Conservation (phyloP, 495 filamentous ascomycete species). For the Trichoderma erinaceum region DNA sequence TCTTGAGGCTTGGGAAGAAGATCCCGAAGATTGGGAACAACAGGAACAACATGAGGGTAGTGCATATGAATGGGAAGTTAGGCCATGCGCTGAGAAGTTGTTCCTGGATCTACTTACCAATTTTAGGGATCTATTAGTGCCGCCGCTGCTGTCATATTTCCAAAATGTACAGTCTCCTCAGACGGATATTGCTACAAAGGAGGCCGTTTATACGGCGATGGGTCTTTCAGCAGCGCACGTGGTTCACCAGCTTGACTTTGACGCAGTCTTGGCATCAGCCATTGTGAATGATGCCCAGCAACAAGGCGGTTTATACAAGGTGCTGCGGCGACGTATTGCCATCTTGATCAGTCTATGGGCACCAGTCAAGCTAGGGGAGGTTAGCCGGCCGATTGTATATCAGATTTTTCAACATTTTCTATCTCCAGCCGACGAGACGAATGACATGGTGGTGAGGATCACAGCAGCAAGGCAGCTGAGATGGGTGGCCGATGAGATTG, state of each 20-base stretch:
- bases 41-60: conserved; percentile 72
- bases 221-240: conserved; percentile 78
- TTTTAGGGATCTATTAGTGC: conserved; percentile 69
- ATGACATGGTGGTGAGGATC: conserved; percentile 87
- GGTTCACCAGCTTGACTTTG: conserved; percentile 66
- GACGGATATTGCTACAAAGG: conserved; percentile 73
- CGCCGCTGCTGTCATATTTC: conserved; percentile 74
- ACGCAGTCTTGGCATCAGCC: conserved; percentile 64
- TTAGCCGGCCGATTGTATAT: conserved; percentile 68
- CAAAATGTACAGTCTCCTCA: conserved; percentile 59
- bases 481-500: conserved; percentile 70
- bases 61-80: conserved; percentile 80
- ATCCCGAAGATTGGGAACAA: conserved; percentile 88
- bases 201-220: conserved; percentile 88
- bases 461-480: conserved; percentile 83
- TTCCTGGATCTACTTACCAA: conserved; percentile 87
- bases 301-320: conserved; percentile 66
- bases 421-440: conserved; percentile 64
- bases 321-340: conserved; percentile 81
- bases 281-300: conserved; percentile 75
- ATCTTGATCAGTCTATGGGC: conserved; percentile 90
- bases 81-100: conserved; percentile 86
- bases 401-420: conserved; percentile 87
- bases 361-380: conserved; percentile 57
- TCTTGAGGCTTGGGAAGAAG: conserved; percentile 83